phyloP scores from a whole-genome alignment of 2,329 filamentous ascomycete genomes.

The Monilinia laxa region DNA sequence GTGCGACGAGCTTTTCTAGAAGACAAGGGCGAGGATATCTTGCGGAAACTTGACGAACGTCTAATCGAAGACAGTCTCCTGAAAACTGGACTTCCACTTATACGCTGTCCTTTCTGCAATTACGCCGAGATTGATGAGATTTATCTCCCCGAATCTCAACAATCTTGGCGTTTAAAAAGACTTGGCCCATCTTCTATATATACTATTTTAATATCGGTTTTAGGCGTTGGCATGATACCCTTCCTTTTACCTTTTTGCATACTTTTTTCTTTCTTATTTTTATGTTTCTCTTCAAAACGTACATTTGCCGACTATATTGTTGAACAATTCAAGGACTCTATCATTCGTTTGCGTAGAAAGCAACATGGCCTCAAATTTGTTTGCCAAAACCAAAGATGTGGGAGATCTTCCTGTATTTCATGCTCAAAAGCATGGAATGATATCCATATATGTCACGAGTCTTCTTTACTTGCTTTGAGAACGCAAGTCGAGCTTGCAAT shows the following conservation, averaged over 20 bases:
- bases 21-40: conserved; percentile 65
- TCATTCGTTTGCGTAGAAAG: conserved; percentile 67
- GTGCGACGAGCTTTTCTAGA: conserved; percentile 71
- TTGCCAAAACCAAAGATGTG: conserved; percentile 70
- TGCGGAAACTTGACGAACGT: conserved; percentile 75
- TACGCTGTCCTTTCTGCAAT: conserved; percentile 85
- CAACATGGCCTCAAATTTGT: conserved; percentile 73
- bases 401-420: conserved; percentile 71
- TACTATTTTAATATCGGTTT: conserved; percentile 47
- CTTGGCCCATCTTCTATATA: conserved; percentile 44
- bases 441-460: conserved; percentile 87
- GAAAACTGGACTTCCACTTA: conserved; percentile 70
- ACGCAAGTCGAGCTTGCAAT: conserved; percentile 91
- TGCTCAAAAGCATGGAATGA: conserved; percentile 85
- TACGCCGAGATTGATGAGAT: conserved; percentile 87
- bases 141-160: conserved; percentile 58
- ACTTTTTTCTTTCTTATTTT: conserved; percentile 48
- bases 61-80: conserved; percentile 74
- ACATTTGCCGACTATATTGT: conserved; percentile 46
- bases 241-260: conserved; percentile 55
- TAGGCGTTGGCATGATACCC: conserved; percentile 55
- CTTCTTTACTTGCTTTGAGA: conserved; percentile 74
- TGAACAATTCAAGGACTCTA: conserved; percentile 55
- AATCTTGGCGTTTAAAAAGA: conserved; percentile 56
- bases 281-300: conserved; percentile 47